These are phyloP conservation scores for Yamadazyma blattariae DNA, from an alignment of 1,139 yeast genomes.

Conservation along the genomic window DNA sequence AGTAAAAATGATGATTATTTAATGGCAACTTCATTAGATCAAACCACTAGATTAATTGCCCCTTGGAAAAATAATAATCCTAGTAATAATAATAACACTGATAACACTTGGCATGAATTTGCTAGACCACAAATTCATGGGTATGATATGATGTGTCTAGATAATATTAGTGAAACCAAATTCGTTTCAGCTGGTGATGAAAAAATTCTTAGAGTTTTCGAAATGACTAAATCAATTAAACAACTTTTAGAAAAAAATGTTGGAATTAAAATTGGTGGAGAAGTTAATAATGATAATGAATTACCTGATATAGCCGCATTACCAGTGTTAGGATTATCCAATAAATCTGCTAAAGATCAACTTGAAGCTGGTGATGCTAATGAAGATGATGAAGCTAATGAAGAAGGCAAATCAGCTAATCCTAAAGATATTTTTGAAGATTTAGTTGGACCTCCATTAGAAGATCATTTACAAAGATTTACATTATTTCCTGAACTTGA, in stretches of 20 bases:
- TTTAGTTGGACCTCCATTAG: slow-evolving; percentile 67
- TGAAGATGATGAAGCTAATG: slow-evolving; percentile 17
- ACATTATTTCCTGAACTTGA: slow-evolving; percentile 95
- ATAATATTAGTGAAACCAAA: slow-evolving; percentile 53
- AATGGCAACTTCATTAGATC: slow-evolving; percentile 79
- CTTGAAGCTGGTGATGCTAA: slow-evolving; percentile 40
- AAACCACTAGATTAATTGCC: slow-evolving; percentile 84
- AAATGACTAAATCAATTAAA: slow-evolving; percentile 81
- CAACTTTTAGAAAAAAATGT: slow-evolving; percentile 55
- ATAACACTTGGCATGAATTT: slow-evolving; percentile 80
- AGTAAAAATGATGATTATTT: slow-evolving; percentile 63
- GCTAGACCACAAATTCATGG: slow-evolving; percentile 99
- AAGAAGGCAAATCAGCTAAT: slow-evolving; percentile 34
- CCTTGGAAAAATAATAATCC: slow-evolving; percentile 45
- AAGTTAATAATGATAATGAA: slow-evolving; percentile 11
- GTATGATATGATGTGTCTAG: slow-evolving; percentile 89
- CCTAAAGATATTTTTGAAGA: slow-evolving; percentile 42
- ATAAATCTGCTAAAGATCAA: slow-evolving; percentile 69
- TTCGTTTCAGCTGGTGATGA: slow-evolving; percentile 97
- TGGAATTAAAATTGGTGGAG: slow-evolving; percentile 30
- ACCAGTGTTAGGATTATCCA: slow-evolving; percentile 92
- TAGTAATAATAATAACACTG: slow-evolving; percentile 4
- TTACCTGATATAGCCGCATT: slow-evolving; percentile 82
- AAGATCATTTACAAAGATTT: slow-evolving; percentile 86
- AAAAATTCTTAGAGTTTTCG: slow-evolving; percentile 84